Conservation (phyloP, 2,329 filamentous ascomycete genomes). For the Fusarium tuaranense region DNA sequence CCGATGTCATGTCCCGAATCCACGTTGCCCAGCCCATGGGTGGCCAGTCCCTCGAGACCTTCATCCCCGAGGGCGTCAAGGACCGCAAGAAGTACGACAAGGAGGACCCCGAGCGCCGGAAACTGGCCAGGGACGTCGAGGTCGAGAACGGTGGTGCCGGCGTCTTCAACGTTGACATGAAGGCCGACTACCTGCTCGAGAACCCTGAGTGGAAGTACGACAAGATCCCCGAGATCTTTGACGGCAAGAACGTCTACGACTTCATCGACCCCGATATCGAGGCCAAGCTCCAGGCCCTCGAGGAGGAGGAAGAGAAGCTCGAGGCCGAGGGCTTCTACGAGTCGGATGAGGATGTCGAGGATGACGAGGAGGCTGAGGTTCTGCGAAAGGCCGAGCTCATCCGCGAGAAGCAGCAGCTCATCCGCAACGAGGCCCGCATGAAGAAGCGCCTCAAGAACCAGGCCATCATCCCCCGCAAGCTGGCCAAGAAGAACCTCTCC, state of each 20-base stretch:
- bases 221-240: slow-evolving; percentile 91
- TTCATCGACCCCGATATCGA: slow-evolving; percentile 98
- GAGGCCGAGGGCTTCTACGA: slow-evolving; percentile 96
- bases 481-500: slow-evolving; percentile 83
- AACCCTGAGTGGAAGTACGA: slow-evolving; percentile 96
- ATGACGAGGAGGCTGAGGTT: slow-evolving; percentile 88
- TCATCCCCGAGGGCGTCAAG: slow-evolving; percentile 88
- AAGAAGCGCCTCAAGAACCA: slow-evolving; percentile 98
- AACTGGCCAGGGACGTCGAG: slow-evolving; percentile 87
- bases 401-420: slow-evolving; percentile 91
- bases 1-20: slow-evolving; percentile 91
- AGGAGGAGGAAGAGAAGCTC: slow-evolving; percentile 94
- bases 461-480: slow-evolving; percentile 88
- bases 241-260: slow-evolving; percentile 98
- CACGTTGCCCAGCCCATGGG: slow-evolving; percentile 96
- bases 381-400: slow-evolving; percentile 94
- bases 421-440: slow-evolving; percentile 94
- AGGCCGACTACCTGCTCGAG: slow-evolving; percentile 87
- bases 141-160: slow-evolving; percentile 93
- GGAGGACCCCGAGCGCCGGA: slow-evolving; percentile 84
- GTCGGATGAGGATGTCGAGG: slow-evolving; percentile 83
- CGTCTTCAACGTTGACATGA: slow-evolving; percentile 94
- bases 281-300: slow-evolving; percentile 87
- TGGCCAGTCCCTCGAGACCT: slow-evolving; percentile 81
- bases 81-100: slow-evolving; percentile 90